Evolutionary conservation across 176 grass and related monocot species (phyloP), one percentile per base, ranked within the genome.

Genomic region (Thinopyrum elongatum): DNA sequence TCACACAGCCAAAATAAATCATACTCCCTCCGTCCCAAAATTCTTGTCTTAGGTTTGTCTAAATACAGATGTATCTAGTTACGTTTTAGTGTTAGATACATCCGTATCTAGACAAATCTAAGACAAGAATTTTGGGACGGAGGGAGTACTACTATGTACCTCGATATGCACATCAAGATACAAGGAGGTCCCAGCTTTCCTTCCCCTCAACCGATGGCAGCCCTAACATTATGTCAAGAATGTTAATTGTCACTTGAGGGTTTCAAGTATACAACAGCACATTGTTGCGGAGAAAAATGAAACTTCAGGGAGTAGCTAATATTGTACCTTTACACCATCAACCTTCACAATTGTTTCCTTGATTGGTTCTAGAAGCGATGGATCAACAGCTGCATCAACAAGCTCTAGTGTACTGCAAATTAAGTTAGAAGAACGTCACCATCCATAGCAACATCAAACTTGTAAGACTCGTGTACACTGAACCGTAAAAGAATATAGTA

Each of bases 121-220:
- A n/a, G n/a, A n/a, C n/a, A n/a, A n/a, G n/a, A n/a, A n/a, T n/a
- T n/a, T n/a, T n/a, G n/a, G n/a, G n/a, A n/a, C n/a, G n/a, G n/a
- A n/a, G n/a, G n/a, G n/a, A n/a, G n/a, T n/a, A n/a, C n/a, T n/a
- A n/a, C n/a, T n/a, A n/a, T n/a, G n/a, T n/a, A n/a, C n/a, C 93
- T 95, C 95, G 82, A 98, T 95, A 85, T 98, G 95, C 60, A 98
- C 91, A 86, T 98, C 95, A 70, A 98, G 91, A 90, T 98, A 95
- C 78, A 98, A 84, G 34, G 88, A 94, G 38, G 96, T 94, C 35
- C 96, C 96, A 86, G 93, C 93, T 90, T 94, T 98, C 89, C 96
- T 98, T 89, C 96, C 96, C 71, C 93, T 95, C 86, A 98, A 89
- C 15, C 78, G 79, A 84, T 95, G 96, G 86, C 96, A 94, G 10